Evolutionary conservation across 2,329 filamentous ascomycete species (phyloP), one percentile per base, ranked within the genome.

Genomic region (Colletotrichum lupini): DNA sequence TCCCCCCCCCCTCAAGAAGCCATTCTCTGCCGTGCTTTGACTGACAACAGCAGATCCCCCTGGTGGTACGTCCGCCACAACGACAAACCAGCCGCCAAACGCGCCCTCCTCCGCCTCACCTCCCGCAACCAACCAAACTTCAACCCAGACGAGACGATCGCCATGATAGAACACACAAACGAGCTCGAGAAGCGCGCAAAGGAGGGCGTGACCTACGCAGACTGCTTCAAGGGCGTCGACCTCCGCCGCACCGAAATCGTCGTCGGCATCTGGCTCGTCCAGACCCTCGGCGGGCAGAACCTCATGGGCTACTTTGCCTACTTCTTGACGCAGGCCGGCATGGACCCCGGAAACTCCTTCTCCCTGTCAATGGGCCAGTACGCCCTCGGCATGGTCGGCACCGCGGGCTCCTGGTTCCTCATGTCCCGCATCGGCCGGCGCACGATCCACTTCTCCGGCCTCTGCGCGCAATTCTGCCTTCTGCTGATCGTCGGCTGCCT

Each of bases 151-250:
- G 82, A 87, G 72, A 85, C 84, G 0, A 79, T 91, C 12, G 85
- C 87, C 19, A 85, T 90, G 85, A 89, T 90, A 76, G 82, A 85
- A 46, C 84, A 89, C 74, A 90, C 88, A 7, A 86, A 89, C 74
- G 83, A 86, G 77, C 78, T 86, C 68, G 87, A 89, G 75, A 84
- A 84, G 76, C 76, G 80, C 26, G 73, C 83, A 57, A 83, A 83
- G 8, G 80, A 81, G 8, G 87, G 87, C 1, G 82, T 84, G 0
- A 81, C 77, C 0, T 90, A 89, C 76, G 74, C 75, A 16, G 87
- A 90, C 77, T 88, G 87, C 77, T 90, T 91, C 82, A 84, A 81
- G 46, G 86, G 87, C 6, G 76, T 84, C 35, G 86, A 91, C 76
- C 80, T 87, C 1, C 84, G 87, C n/a, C 82, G 88, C 22, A 89